These are phyloP conservation scores for Rhytidiadelphus loreus DNA, from an alignment of 225 moss, liverwort and hornwort species.

Conservation along the genomic window DNA sequence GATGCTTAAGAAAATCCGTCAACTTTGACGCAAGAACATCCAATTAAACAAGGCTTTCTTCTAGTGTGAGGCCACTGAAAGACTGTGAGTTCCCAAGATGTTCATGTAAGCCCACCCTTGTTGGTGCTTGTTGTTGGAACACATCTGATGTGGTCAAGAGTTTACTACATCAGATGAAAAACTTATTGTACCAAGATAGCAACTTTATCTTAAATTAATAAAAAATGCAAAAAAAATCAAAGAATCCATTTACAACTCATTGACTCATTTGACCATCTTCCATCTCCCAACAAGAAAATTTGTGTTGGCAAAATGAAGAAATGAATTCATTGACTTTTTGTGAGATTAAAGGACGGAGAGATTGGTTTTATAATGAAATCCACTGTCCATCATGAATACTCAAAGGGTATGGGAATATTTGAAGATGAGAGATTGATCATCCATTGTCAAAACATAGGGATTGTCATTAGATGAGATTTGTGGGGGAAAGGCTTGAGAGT, in stretches of 20 bases:
- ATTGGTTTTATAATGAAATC: neutral
- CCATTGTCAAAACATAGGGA: neutral
- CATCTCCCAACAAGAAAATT: neutral
- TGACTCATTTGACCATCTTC: neutral
- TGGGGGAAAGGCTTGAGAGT: too few relatives aligned
- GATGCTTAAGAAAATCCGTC: too few relatives aligned
- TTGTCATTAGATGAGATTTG: too few relatives aligned
- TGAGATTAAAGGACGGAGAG: fast-evolving
- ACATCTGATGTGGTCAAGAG: neutral
- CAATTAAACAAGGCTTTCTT: too few relatives aligned
- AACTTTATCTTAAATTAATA: neutral
- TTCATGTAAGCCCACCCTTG: fast-evolving
- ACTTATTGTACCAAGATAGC: fast-evolving
- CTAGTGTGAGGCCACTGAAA: neutral
- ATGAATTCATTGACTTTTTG: fast-evolving
- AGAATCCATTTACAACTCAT: neutral
- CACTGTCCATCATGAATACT: fast-evolving
- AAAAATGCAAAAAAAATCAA: fast-evolving
- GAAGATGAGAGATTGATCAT: neutral
- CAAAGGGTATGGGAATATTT: neutral
- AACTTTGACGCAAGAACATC: too few relatives aligned
- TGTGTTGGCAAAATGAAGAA: too few relatives aligned
- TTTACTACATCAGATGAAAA: fast-evolving
- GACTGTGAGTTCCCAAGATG: fast-evolving
- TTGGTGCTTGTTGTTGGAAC: neutral